Conservation (phyloP, 1,139 yeast genomes). For the Saccharomyces pastorianus region DNA sequence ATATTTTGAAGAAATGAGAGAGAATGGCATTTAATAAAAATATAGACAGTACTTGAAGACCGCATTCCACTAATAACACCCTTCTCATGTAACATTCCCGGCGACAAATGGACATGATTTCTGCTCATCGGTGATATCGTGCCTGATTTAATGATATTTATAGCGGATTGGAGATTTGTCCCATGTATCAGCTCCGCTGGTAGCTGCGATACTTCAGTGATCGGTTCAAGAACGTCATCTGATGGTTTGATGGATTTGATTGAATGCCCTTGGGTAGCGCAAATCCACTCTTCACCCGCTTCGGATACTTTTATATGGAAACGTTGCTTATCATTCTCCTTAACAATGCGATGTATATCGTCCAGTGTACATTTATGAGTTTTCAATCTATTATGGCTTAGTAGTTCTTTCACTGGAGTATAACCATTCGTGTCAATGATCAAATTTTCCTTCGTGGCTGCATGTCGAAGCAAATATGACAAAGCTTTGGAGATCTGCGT, state of each 20-base stretch:
- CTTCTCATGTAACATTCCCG: constrained; percentile 33
- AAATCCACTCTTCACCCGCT: constrained; percentile 39
- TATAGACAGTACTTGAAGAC: constrained; percentile 46
- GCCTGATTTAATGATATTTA: constrained; percentile 41
- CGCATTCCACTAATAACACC: constrained; percentile 66
- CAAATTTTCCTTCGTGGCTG: constrained; percentile 65
- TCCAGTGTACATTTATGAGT: constrained; percentile 44
- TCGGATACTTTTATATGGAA: constrained; percentile 38
- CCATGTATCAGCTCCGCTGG: constrained; percentile 66
- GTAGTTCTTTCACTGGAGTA: constrained; percentile 44
- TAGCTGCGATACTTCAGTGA: constrained; percentile 29
- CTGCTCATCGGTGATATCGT: constrained; percentile 56
- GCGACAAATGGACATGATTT: constrained; percentile 76
- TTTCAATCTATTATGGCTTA: constrained; percentile 53
- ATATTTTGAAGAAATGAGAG: constrained; percentile 38
- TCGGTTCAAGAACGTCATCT: constrained; percentile 37
- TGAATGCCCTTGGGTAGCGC: constrained; percentile 94
- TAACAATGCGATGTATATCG: constrained; percentile 57
- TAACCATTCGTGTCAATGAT: constrained; percentile 62
- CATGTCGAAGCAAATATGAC: constrained; percentile 73
- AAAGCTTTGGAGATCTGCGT: constrained; percentile 61
- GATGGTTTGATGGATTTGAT: constrained; percentile 40
- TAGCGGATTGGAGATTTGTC: constrained; percentile 49
- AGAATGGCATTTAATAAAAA: constrained; percentile 48
- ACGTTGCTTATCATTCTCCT: constrained; percentile 59